Evolutionary conservation across 2,329 filamentous ascomycete species (phyloP), one percentile per base, ranked within the genome.

Genomic region (Ramularia collo-cygni): DNA sequence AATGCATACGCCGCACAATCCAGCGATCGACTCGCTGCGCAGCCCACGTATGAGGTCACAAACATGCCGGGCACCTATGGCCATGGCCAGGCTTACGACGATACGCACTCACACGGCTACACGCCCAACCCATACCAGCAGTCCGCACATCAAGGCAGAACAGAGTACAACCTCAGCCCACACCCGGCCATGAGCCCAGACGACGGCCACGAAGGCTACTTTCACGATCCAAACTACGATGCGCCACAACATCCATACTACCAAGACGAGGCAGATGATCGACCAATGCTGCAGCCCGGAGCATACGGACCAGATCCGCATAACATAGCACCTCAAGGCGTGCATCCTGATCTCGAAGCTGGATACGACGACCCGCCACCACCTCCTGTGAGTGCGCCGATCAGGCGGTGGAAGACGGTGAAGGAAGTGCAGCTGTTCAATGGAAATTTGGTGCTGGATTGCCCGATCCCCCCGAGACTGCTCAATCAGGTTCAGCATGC

Each of bases 341-440:
- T 69, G 21, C 42, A 55, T 15, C 39, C 44, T 28, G 59, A 62
- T 38, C 27, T 61, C 12, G 60, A 63, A 40, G 53, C 44, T 32
- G 59, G 57, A 9, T 66, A 64, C 44, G 54, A 63, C 15, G 66
- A 70, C 42, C 60, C 66, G 21, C 63, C 65, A 9, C 68, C 68
- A 45, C 70, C 71, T 39, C 70, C 74, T 14, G 72, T 70, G 50
- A 76, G 71, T 40, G 75, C 69, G 48, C 76, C 75, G 4, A 79
- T 96, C 52, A 83, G 85, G 63, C 77, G 92, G 61, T 96, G 87
- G 85, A 98, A 96, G 72, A 98, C 92, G 0, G 90, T 98, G 35
- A 98, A 96, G 67, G 87, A 95, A 69, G 90, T 98, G 38, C 58
- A 93, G 56, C 68, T 98, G 38, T 98, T 95, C 72, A 83, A 93